These are phyloP conservation scores for Neofusicoccum umdonicola DNA, from an alignment of 2,329 filamentous ascomycete genomes.

Conservation along the genomic window DNA sequence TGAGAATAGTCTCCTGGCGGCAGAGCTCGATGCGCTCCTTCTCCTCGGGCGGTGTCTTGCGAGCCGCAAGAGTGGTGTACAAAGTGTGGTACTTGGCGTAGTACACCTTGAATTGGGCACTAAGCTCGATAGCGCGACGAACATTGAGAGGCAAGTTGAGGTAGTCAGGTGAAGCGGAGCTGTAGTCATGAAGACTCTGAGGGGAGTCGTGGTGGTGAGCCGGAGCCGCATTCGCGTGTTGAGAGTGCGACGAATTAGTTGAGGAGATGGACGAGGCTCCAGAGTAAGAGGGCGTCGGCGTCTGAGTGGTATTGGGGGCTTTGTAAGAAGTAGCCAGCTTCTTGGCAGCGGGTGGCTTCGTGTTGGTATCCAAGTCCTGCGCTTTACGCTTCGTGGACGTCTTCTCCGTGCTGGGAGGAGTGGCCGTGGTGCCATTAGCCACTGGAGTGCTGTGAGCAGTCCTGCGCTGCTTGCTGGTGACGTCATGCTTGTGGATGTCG, in stretches of 20 bases:
- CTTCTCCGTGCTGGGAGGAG: conserved; percentile 27
- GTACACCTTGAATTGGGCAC: conserved; percentile 55
- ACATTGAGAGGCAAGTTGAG: conserved; percentile 25
- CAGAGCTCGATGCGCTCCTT: conserved; percentile 54
- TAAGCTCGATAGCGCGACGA: conserved; percentile 45
- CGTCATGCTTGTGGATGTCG: conserved; percentile 36
- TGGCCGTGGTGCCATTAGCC: conserved; percentile 30
- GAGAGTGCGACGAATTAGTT: conserved; percentile 6
- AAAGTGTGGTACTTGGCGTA: conserved; percentile 59
- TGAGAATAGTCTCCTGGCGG: conserved; percentile 38
- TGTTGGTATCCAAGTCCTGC: conserved; percentile 32
- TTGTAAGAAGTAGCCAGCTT: conserved; percentile 22
- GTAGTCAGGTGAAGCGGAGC: conserved; percentile 33
- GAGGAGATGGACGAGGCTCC: not conserved
- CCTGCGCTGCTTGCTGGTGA: conserved; percentile 33
- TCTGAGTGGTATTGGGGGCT: conserved; percentile 17
- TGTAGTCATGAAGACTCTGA: conserved; percentile 26
- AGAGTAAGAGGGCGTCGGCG: conserved; percentile 9
- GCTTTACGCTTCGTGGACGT: conserved; percentile 46
- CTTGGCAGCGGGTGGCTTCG: conserved; percentile 9
- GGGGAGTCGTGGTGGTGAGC: conserved; percentile 27
- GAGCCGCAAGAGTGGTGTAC: conserved; percentile 50
- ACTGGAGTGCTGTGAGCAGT: conserved; percentile 29
- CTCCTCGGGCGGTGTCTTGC: conserved; percentile 46
- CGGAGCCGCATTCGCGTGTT: conserved; percentile 28